Base-by-base conservation (phyloP, 495 filamentous ascomycete species). In the Hypomontagnella monticulosa region DNA sequence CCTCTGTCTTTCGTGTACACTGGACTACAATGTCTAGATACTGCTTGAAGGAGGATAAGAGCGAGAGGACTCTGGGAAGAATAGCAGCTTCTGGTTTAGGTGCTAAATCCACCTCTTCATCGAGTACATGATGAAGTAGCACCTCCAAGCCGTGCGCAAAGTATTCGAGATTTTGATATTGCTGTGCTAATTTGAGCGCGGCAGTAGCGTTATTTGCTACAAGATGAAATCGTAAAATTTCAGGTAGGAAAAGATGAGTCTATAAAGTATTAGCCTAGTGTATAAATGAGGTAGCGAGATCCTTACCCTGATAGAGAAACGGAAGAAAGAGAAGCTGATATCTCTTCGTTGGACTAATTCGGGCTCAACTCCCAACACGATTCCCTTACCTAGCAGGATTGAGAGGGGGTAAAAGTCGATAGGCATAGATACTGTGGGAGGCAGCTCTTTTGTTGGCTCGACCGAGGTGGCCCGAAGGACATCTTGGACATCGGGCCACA, bases 11-110 rank as follows among this genome's bases (percentile, higher is more conserved):
- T 16, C 96, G 89, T 0, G 95, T 97, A 75, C 96, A 99, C 79
- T 97, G 94, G 0, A 99, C 93, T 4, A 99, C 88, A 56, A 97
- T 93, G 72, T 98, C 95, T 30, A 98, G 87, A 60, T 97, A 98
- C 48, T 91, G 81, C 23, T 89, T 88, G 63, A 97, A 96, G 0
- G 91, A 92, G 0, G 93, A 93, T 3, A 99, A 84, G 61, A 98
- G 95, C 0, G 90, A 90, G 16, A 98, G 87, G 6, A 97, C 92
- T 19, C 85, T 88, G 1, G 96, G 95, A 4, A 99, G 83, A 7
- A 97, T 83, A 3, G 94, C 92, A 14, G 85, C 81, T 63, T 87
- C 87, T 4, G 86, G 85, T 36, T 85, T 81, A 10, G 85, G 87
- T n/a, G 85, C 76, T 11, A 84, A 75, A 63, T 99, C 96, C 4